Base-by-base conservation (phyloP, 1,284 basidiomycete genomes). In the Cutaneotrichosporon sp. region DNA sequence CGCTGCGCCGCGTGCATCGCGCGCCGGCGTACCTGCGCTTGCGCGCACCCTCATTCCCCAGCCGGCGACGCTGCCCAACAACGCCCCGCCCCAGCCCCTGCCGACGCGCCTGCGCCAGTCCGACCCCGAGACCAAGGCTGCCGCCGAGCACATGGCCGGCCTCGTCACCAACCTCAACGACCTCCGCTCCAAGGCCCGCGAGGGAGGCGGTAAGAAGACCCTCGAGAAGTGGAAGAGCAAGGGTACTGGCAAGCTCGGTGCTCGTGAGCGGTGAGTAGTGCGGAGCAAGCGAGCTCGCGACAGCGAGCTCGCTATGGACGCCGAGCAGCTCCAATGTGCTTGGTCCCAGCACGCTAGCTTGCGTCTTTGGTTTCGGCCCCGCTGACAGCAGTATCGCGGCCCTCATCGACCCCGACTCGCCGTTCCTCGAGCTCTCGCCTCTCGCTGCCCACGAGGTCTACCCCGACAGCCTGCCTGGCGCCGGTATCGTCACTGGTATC, bases 361-460 rank as follows among this genome's bases (percentile, higher is more conserved):
- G n/a, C n/a, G n/a, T n/a, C n/a, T n/a, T n/a, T n/a, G n/a, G n/a
- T n/a, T 17, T 7, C 8, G 20, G 18, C 23, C 15, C 12, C 33
- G 26, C 37, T 51, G 44, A 48, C 40, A 12, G 12, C 56, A 85
- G 85, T 56, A 76, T 88, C 15, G 77, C 81, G 3, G 73, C 81
- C 7, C 76, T 97, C 14, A 76, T 97, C 30, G 92, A 97, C 71
- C 85, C 87, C 8, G 83, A 86, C 65, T 87, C 88, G 10, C 90
- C 93, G 0, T 97, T 96, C 72, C 77, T 97, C 22, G 92, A 97
- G 70, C 79, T 97, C 4, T 91, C 88, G 2, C 78, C 84, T 23
- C 77, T 94, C 5, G 92, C 92, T 18, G 92, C 87, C 12, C 84
- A 93, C 66, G 88, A 86, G 15, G 87, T 96, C 18, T 97, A 97